Evolutionary conservation across 2,329 filamentous ascomycete genomes (phyloP).

Genomic region (Sporothrix euskadiensis): DNA sequence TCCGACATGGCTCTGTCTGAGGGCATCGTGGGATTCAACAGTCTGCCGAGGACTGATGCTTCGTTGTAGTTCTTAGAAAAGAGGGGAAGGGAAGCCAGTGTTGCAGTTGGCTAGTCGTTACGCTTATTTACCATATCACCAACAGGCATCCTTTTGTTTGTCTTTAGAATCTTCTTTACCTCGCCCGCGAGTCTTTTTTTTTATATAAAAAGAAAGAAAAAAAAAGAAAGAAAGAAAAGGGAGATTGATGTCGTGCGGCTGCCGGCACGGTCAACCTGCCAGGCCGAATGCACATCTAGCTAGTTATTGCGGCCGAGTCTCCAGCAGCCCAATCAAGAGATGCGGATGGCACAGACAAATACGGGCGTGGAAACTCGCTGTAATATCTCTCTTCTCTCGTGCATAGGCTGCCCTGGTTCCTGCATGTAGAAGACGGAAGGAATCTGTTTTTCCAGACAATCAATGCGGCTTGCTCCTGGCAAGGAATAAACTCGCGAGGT

Average conservation of each 20-base stretch:
- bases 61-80: not conserved
- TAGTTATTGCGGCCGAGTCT: not conserved
- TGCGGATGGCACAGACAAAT: too few relatives aligned
- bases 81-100: not conserved
- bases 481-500: not conserved
- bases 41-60: slow-evolving; percentile 16
- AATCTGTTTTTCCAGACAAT: not conserved
- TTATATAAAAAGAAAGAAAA: too few relatives aligned
- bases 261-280: not conserved
- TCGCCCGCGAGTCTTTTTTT: too few relatives aligned
- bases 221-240: too few relatives aligned
- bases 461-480: not conserved
- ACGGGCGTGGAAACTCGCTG: not conserved
- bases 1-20: slow-evolving; percentile 23
- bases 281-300: not conserved
- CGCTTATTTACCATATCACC: not conserved
- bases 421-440: not conserved
- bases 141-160: not conserved
- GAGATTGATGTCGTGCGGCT: not conserved
- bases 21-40: slow-evolving; percentile 33
- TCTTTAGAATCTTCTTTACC: not conserved
- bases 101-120: not conserved
- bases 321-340: not conserved
- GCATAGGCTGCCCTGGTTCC: not conserved
- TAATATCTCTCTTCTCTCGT: not conserved